These are phyloP conservation scores for Talaromyces nanjingensis DNA, from an alignment of 495 filamentous ascomycete species.

Conservation along the genomic window DNA sequence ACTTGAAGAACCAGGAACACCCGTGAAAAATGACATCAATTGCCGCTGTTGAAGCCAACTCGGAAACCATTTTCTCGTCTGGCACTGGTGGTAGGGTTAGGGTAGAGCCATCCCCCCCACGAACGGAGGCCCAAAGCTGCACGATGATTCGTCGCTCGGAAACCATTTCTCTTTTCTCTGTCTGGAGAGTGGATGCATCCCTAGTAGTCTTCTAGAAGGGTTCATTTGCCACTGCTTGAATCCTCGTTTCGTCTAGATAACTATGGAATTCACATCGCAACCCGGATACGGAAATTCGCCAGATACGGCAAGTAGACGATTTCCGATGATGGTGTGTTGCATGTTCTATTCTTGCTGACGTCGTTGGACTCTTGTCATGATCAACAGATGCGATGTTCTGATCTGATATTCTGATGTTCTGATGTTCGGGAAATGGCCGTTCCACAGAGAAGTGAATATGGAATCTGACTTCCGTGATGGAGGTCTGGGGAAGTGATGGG, in stretches of 20 bases:
- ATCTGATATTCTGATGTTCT: neutral
- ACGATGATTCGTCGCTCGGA: slow-evolving; percentile 6
- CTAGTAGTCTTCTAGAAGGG: neutral
- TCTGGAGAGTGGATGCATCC: too few relatives aligned
- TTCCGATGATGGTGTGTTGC: neutral
- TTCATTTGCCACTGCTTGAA: neutral
- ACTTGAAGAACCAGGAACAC: neutral
- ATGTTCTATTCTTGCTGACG: neutral
- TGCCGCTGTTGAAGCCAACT: neutral
- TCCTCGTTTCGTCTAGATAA: too few relatives aligned
- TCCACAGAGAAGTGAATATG: neutral
- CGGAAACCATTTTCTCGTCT: neutral
- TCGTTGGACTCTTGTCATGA: neutral
- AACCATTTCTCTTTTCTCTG: slow-evolving; percentile 10
- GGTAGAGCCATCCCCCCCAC: neutral
- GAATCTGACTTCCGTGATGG: slow-evolving; percentile 6
- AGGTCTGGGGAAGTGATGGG: neutral
- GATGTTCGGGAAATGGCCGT: neutral
- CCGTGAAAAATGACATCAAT: neutral
- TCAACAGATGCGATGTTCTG: neutral
- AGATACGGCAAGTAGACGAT: neutral
- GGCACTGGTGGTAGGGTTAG: neutral
- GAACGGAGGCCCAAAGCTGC: too few relatives aligned
- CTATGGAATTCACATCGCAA: too few relatives aligned
- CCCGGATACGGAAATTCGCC: neutral